Evolutionary conservation across 192 early-diverging fungal species (phyloP).

Genomic region (Backusella westeae): DNA sequence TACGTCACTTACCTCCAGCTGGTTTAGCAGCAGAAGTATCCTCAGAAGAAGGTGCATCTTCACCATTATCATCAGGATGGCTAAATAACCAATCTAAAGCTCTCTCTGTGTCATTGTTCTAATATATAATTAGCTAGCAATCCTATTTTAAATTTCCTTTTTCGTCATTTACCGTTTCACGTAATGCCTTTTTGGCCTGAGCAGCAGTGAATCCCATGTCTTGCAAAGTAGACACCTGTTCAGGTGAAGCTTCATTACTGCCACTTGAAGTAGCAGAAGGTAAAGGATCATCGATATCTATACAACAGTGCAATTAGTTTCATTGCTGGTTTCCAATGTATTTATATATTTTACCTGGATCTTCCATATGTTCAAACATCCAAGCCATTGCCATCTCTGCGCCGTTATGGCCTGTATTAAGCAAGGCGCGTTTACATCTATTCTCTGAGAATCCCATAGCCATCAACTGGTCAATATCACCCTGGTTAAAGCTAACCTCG

Average conservation of each 20-base stretch:
- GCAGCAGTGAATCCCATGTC: slow-evolving; percentile 91
- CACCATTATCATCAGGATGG: slow-evolving; percentile 68
- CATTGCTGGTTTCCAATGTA: background rate
- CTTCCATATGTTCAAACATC: slow-evolving; percentile 98
- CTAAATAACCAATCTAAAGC: slow-evolving; percentile 96
- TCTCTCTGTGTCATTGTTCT: slow-evolving; percentile 80
- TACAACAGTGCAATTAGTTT: background rate
- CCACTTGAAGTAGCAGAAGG: slow-evolving; percentile 11
- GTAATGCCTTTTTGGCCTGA: slow-evolving; percentile 80
- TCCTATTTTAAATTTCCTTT: background rate
- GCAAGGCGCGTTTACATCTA: slow-evolving; percentile 80
- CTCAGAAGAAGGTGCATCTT: slow-evolving; percentile 37
- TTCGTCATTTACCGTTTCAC: slow-evolving; percentile 64
- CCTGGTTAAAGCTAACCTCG: slow-evolving; percentile 58
- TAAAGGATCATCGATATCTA: slow-evolving; percentile 80
- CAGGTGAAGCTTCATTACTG: slow-evolving; percentile 40
- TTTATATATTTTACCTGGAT: slow-evolving; percentile 57
- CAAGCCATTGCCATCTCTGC: slow-evolving; percentile 89
- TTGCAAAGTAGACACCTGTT: slow-evolving; percentile 65
- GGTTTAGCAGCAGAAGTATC: background rate
- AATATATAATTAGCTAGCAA: background rate
- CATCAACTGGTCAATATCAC: slow-evolving; percentile 74
- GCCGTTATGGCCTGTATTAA: slow-evolving; percentile 77
- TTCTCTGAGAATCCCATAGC: slow-evolving; percentile 92
- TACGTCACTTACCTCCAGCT: slow-evolving; percentile 16